Percentiles rank a stretch among this genome's conserved stretches.
These are phyloP conservation scores for Cladophialophora immunda DNA, from an alignment of 2,329 filamentous ascomycete species.

Conservation along the genomic window DNA sequence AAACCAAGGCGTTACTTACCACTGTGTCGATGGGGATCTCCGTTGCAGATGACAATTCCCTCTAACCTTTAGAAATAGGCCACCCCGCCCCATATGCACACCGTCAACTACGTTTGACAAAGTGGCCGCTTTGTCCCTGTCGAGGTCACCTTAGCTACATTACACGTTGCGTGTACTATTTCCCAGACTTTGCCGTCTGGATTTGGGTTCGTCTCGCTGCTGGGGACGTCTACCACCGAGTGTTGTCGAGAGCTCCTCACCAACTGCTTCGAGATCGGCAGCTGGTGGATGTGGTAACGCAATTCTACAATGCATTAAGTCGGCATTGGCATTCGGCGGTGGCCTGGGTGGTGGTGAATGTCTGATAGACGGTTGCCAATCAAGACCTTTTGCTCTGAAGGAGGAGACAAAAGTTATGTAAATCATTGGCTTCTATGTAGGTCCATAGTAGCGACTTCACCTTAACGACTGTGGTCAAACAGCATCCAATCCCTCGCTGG, in stretches of 20 bases:
- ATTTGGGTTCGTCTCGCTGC: not conserved
- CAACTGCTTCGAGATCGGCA: not conserved
- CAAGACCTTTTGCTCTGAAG: not conserved
- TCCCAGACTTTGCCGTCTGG: not conserved
- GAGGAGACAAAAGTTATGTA: not conserved
- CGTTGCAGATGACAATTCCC: not conserved
- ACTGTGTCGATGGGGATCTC: not conserved
- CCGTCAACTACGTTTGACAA: not conserved
- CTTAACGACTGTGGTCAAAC: too few species aligned
- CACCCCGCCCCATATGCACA: not conserved
- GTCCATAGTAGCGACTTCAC: too few species aligned
- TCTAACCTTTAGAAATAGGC: not conserved
- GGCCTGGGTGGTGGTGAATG: not conserved
- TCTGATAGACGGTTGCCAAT: not conserved
- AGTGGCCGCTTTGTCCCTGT: not conserved
- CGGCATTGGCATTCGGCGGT: not conserved
- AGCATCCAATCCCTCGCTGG: too few species aligned
- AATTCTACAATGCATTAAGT: not conserved
- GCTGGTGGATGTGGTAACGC: not conserved
- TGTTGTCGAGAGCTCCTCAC: not conserved
- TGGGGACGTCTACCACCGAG: not conserved
- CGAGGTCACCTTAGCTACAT: not conserved
- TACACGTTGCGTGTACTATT: not conserved
- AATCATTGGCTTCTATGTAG: too few species aligned
- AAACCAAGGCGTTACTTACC: not conserved